phyloP scores from a whole-genome alignment of 1,284 basidiomycete species.

The Volvariella volvacea region DNA sequence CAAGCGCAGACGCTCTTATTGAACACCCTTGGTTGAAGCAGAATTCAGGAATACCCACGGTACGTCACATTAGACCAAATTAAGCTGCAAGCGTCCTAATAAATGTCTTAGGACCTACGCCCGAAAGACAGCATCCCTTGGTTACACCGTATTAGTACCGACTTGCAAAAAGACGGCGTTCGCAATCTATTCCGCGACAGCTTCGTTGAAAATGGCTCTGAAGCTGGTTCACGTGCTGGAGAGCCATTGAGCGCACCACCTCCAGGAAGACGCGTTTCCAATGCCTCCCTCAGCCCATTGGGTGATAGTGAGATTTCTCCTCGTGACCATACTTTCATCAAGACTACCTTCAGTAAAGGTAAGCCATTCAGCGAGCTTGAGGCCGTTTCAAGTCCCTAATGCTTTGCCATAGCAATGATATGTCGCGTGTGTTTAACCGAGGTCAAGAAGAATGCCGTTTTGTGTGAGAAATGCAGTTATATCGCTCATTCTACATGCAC shows the following conservation, averaged over 20 bases:
- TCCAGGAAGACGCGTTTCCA: conserved; percentile 32
- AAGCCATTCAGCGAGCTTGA: conserved; percentile 22
- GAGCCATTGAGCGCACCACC: conserved; percentile 14
- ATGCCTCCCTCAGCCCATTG: conserved; percentile 26
- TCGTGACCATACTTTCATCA: conserved; percentile 80
- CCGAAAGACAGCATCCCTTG: conserved; percentile 94
- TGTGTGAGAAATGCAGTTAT: conserved; percentile 86
- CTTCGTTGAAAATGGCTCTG: no score
- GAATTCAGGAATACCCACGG: conserved; percentile 73
- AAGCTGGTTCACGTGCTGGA: conserved; percentile 17
- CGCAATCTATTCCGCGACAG: conserved; percentile 17
- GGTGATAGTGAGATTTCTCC: conserved; percentile 47
- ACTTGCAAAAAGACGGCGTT: conserved; percentile 66
- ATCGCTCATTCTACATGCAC: conserved; percentile 84
- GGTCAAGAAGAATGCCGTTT: conserved; percentile 82
- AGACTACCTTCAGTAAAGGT: conserved; percentile 91
- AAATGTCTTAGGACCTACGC: conserved; percentile 55
- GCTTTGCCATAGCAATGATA: conserved; percentile 58
- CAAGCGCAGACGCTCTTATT: conserved; percentile 77
- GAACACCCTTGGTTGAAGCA: conserved; percentile 88
- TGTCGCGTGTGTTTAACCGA: conserved; percentile 80
- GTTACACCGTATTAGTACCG: conserved; percentile 82
- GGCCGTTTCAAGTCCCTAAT: conserved; percentile 9
- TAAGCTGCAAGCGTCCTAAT: conserved; percentile 4
- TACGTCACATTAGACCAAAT: conserved; percentile 25